Base-by-base conservation (phyloP, 1,139 yeast species). In the Komagataea norvegica region DNA sequence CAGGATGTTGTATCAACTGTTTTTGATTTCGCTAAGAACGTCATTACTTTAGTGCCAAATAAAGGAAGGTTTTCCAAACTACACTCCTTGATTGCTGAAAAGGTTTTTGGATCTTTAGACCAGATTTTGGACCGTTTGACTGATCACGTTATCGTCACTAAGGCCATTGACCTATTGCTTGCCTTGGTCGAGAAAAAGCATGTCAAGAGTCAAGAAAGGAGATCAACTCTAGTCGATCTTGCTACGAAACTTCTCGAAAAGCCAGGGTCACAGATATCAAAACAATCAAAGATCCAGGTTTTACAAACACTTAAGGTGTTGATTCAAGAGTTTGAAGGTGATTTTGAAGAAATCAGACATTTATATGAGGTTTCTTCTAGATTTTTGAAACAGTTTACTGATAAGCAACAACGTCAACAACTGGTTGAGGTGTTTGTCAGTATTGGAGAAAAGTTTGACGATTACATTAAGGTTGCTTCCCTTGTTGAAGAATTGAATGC, bases 401-500 rank as follows among this genome's bases (percentile, higher is more conserved):
- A 84, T 36, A 68, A 74, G 28, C 68, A 71, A 13, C 70, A 85
- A 38, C 72, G 98, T 44, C 62, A 62, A 21, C 70, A 76, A 3
- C 66, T 89, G 36, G 77, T 82, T 17, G 61, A 62, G 2, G 72
- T 88, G 2, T 80, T 86, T 48, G 52, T 53, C 5, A 72, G 76
- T 19, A 68, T 89, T 42, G 88, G 91, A 9, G 55, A 55, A 2
- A 72, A 71, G 42, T 74, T 76, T 42, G 53, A 54, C 2, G 70
- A 70, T 8, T 61, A 74, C 27, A 54, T 59, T 16, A 57, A 63
- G 7, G 73, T 78, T 20, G 74, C 82, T 2, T 52, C 57, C 0
- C 57, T 88, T 16, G 56, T 87, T 10, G 64, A 63, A 4, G 86
- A 78, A 24, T 63, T 91, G 45, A 89, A 89, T 56, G 69, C 96